A percentile compares a stretch with the other conserved stretches of the same genome.
These are phyloP conservation scores for Aspergillus ochraceus DNA, from an alignment of 2,329 filamentous ascomycete species.

Conservation along the genomic window DNA sequence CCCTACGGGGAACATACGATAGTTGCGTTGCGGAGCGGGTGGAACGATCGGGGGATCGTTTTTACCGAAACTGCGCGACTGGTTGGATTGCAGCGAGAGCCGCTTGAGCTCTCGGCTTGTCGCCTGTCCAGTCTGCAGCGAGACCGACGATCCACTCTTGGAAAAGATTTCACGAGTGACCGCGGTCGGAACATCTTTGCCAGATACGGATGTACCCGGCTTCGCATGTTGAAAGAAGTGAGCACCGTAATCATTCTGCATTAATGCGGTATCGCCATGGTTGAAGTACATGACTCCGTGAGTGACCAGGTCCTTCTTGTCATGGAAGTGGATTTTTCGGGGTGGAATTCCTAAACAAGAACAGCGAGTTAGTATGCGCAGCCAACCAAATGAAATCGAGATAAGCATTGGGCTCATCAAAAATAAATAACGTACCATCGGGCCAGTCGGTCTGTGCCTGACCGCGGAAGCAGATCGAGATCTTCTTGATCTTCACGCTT, in stretches of 20 bases:
- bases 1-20: constrained; percentile 78
- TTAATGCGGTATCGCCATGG: constrained; percentile 40
- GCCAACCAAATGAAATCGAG: too few relatives aligned
- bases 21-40: constrained; percentile 70
- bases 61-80: constrained; percentile 82
- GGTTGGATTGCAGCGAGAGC: constrained; percentile 75
- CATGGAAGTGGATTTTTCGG: constrained; percentile 76
- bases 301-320: constrained; percentile 82
- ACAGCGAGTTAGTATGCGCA: constrained; percentile 5
- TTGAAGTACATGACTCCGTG: constrained; percentile 95
- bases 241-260: constrained; percentile 62
- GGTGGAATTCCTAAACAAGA: constrained; percentile 70
- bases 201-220: constrained; percentile 26
- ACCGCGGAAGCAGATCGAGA: constrained; percentile 83
- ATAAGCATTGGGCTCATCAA: too few relatives aligned
- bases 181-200: constrained; percentile 33
- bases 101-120: constrained; percentile 57
- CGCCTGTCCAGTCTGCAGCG: constrained; percentile 48
- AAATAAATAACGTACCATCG: constrained; percentile 58
- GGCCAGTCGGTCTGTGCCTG: constrained; percentile 92
- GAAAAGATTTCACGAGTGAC: constrained; percentile 39
- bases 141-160: constrained; percentile 40
- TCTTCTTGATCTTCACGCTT: constrained; percentile 86
- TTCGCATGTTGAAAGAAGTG: constrained; percentile 60
- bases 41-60: constrained; percentile 62